Base-by-base conservation (phyloP, 1,284 basidiomycete species). In the Rhodotorula sp. region DNA sequence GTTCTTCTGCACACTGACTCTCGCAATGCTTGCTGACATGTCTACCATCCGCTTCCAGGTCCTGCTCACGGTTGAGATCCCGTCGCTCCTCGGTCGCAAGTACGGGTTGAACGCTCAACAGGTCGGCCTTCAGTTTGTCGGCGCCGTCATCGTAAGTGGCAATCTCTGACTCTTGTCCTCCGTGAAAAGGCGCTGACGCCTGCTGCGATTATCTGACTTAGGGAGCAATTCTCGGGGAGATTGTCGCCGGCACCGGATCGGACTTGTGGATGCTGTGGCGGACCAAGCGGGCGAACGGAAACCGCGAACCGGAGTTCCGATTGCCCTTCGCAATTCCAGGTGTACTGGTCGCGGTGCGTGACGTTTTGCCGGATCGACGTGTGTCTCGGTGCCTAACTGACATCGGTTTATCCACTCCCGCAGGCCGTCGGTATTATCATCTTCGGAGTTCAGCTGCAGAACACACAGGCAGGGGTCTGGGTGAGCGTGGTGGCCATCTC, bases 61-160 rank as follows among this genome's bases (percentile, higher is more conserved):
- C 20, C 60, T 71, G 5, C 60, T 67, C 30, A 69, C 67, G 6
- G 67, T 75, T 64, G 73, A 75, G 59, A 73, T 71, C 30, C 73
- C 73, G 8, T 18, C 66, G 0, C 61, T 73, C 0, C 58, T 75
- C 5, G 71, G 73, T 1, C 55, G 62, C 29, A 72, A 70, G 37
- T 68, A 63, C 51, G 33, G 14, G 17, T 61, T 75, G 60, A 75
- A 72, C 30, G 29, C 68, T 4, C 73, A 75, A n/a, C 66, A 70
- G 20, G 56, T 60, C 18, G 73, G 73, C 10, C 48, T 72, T 6
- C 70, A 74, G 53, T 66, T 66, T 30, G 29, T 60, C 42, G 64
- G 57, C 6, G 64, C 64, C 18, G 54, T 64, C n/a, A 24, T 64
- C 22, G 30, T 61, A 22, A 30, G 60, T 30, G 18, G n/a, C 33